These are phyloP conservation scores for Dissoconium aciculare DNA, from an alignment of 2,329 filamentous ascomycete species.

Conservation along the genomic window DNA sequence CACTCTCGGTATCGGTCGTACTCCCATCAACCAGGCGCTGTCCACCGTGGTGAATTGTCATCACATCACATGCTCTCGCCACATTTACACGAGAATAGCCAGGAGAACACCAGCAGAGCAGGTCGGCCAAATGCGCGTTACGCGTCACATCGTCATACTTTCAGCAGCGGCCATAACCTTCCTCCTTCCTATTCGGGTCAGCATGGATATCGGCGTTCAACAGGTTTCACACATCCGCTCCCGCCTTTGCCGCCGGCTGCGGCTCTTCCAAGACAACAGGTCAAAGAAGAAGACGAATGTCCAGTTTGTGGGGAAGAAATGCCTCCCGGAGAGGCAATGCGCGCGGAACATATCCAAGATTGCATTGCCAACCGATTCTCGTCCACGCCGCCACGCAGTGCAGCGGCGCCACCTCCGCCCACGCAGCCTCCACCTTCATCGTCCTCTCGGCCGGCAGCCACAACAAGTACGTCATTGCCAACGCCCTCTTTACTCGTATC, in stretches of 20 bases:
- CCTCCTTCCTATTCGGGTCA: too few species aligned
- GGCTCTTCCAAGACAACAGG: conserved; percentile 16
- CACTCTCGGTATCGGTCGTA: not conserved
- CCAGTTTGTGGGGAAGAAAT: conserved; percentile 61
- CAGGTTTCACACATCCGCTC: too few species aligned
- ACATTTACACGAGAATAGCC: too few species aligned
- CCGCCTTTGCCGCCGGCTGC: too few species aligned
- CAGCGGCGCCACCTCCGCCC: conserved; percentile 9
- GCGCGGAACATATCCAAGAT: conserved; percentile 31
- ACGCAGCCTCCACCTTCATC: conserved; percentile 5
- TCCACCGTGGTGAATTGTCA: not conserved
- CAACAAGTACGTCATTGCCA: too few species aligned
- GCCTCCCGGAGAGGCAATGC: conserved; percentile 36
- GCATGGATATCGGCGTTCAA: too few species aligned
- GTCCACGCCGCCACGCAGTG: conserved; percentile 6
- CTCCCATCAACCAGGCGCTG: not conserved
- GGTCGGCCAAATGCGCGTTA: not conserved
- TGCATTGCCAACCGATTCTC: conserved; percentile 20
- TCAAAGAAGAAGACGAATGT: conserved; percentile 60
- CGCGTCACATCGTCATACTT: too few species aligned
- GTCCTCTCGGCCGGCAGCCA: too few species aligned
- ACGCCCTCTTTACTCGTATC: conserved; percentile 3
- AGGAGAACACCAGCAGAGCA: too few species aligned
- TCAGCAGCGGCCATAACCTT: too few species aligned
- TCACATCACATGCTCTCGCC: too few species aligned